These are phyloP conservation scores for Teratosphaeria destructans DNA, from an alignment of 2,329 filamentous ascomycete genomes.

Conservation along the genomic window DNA sequence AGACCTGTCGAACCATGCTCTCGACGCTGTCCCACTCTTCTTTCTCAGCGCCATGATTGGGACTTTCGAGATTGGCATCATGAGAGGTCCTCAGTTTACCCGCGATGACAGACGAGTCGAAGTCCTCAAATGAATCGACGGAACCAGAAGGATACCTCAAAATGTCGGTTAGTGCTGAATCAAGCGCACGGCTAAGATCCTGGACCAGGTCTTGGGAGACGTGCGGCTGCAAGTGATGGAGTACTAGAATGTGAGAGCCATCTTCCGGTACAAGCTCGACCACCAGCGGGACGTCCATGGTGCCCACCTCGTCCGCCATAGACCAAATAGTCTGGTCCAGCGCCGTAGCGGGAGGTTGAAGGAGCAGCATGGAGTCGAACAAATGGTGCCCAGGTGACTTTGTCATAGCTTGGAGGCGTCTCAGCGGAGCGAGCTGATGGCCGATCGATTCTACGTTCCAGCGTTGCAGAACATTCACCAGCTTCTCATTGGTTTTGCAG, in stretches of 20 bases:
- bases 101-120: conserved; percentile 1
- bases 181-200: conserved; percentile 20
- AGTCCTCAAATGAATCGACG: conserved; percentile 10
- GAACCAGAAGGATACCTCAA: conserved; percentile 20
- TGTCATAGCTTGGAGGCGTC: conserved; percentile 53
- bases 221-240: conserved; percentile 49
- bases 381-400: conserved; percentile 39
- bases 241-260: conserved; percentile 36
- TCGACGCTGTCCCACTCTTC: conserved; percentile 44
- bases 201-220: conserved; percentile 37
- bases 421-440: conserved; percentile 65
- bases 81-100: background rate
- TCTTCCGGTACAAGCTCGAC: conserved; percentile 59
- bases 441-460: conserved; percentile 52
- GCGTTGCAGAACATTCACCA: conserved; percentile 51
- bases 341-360: conserved; percentile 51
- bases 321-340: conserved; percentile 42
- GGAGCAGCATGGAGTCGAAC: conserved; percentile 71
- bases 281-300: conserved; percentile 68
- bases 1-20: conserved; percentile 41
- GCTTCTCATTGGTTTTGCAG: conserved; percentile 41
- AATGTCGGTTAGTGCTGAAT: conserved; percentile 15
- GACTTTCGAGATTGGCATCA: background rate
- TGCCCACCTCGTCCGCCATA: conserved; percentile 37
- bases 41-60: background rate